These are phyloP conservation scores for Trichoderma citrinoviride DNA, from an alignment of 2,329 filamentous ascomycete species.

Conservation along the genomic window DNA sequence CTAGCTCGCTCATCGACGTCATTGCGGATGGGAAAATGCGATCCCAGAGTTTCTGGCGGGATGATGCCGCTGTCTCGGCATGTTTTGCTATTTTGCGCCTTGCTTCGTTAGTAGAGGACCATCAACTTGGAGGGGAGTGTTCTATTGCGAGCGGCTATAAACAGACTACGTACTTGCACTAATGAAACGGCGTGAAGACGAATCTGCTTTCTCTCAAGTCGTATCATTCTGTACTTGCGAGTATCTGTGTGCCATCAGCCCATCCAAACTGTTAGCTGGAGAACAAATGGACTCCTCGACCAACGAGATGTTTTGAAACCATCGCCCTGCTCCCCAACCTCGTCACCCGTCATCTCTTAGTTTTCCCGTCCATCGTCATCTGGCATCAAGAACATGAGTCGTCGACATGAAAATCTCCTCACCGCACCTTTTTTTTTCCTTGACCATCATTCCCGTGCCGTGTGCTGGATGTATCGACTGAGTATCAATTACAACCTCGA, in stretches of 20 bases:
- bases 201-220: not conserved
- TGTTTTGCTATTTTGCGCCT: not conserved
- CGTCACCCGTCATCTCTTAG: not conserved
- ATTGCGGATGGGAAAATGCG: constrained; percentile 10
- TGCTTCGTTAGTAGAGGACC: not conserved
- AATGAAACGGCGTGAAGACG: not conserved
- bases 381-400: constrained; percentile 1
- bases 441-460: not conserved
- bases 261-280: no score
- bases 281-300: not conserved
- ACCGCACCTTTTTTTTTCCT: constrained; percentile 25
- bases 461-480: not conserved
- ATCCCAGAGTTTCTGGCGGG: not conserved
- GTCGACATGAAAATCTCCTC: constrained; percentile 18
- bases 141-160: not conserved
- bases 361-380: constrained; percentile 13
- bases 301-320: constrained; percentile 9
- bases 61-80: not conserved
- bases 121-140: constrained; percentile 1
- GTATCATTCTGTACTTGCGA: not conserved
- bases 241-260: no score
- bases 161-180: not conserved
- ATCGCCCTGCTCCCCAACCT: constrained; percentile 1
- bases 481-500: not conserved
- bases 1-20: not conserved